Evolutionary conservation across 331 rosid genomes (phyloP).

Genomic region (Acacia concinna): DNA sequence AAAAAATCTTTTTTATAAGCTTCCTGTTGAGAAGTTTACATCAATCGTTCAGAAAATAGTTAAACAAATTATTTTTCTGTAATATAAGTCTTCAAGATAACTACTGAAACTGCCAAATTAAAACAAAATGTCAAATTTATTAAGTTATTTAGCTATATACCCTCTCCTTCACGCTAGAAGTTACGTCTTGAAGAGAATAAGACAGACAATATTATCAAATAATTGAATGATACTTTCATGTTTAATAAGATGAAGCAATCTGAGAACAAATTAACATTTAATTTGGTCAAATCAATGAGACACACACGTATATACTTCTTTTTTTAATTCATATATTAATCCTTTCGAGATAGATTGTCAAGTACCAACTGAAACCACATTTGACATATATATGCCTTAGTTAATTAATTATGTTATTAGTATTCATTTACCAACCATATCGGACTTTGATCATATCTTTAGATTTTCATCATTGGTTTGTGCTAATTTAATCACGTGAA

Average conservation of each 20-base stretch:
- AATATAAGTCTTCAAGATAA: conserved; percentile 34
- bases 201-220: conserved; percentile 21
- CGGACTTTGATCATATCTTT: not conserved
- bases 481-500: not conserved
- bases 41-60: conserved; percentile 22
- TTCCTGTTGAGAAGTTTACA: conserved; percentile 35
- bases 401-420: not conserved
- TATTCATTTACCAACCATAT: not conserved
- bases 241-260: conserved; percentile 1
- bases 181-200: conserved; percentile 33
- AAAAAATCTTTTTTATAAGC: not conserved
- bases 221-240: not conserved
- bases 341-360: not conserved
- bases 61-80: not conserved
- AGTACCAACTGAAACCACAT: not conserved
- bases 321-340: not conserved
- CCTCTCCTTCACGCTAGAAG: conserved; percentile 38
- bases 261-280: not conserved
- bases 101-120: conserved; percentile 23
- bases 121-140: conserved; percentile 34
- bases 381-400: not conserved
- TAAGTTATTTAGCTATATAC: not conserved
- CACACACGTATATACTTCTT: not conserved
- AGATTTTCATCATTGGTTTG: not conserved
- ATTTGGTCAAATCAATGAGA: not conserved